Evolutionary conservation across 2,329 filamentous ascomycete species (phyloP).

Genomic region (Talaromyces sp.): DNA sequence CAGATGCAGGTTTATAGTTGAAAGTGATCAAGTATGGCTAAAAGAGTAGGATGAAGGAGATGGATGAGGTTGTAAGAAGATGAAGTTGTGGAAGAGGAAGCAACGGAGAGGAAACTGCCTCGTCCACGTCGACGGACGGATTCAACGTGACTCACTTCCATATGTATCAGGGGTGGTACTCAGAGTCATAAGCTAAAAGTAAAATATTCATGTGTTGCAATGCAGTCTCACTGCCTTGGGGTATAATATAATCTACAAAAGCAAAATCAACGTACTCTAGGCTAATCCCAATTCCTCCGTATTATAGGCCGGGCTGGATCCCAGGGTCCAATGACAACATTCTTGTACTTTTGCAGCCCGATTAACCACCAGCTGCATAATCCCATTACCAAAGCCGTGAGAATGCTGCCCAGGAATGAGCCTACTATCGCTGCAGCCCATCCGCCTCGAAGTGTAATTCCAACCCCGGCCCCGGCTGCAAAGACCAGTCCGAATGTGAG

Average conservation of each 20-base stretch:
- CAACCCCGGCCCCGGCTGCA: slow-evolving; percentile 74
- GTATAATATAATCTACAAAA: background rate
- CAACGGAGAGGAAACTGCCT: background rate
- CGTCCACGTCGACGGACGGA: too few species aligned
- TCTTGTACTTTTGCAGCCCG: slow-evolving; percentile 96
- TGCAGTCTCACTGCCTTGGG: background rate
- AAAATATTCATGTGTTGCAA: background rate
- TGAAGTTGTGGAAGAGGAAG: too few species aligned
- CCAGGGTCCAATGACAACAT: slow-evolving; percentile 97
- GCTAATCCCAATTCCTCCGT: slow-evolving; percentile 38
- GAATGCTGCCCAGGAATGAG: slow-evolving; percentile 67
- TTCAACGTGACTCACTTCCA: too few species aligned
- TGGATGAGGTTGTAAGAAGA: too few species aligned
- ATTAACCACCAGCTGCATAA: slow-evolving; percentile 98
- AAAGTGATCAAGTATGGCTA: too few species aligned
- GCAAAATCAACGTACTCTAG: background rate
- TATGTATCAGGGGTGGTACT: too few species aligned
- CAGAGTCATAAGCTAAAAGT: too few species aligned
- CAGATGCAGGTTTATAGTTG: too few species aligned
- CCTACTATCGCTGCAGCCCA: slow-evolving; percentile 59
- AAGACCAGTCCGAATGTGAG: slow-evolving; percentile 73
- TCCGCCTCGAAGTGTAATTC: slow-evolving; percentile 53
- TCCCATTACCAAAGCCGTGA: slow-evolving; percentile 76
- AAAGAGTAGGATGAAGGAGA: too few species aligned
- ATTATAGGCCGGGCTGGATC: slow-evolving; percentile 77